Conservation (phyloP, 1,284 basidiomycete species). For the Schizophyllum amplum region DNA sequence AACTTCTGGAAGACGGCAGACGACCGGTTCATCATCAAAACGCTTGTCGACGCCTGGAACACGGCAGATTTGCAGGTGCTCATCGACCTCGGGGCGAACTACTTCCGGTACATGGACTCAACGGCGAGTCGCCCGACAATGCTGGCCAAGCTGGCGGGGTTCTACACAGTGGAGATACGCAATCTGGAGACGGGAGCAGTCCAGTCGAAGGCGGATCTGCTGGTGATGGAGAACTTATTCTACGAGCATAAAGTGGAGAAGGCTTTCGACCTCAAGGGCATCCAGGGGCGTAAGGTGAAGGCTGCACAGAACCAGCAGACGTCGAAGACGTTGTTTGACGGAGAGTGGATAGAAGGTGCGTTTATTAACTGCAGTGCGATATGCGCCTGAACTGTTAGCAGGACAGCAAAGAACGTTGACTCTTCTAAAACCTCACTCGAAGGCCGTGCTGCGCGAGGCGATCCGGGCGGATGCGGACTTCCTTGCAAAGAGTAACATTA, state of each 20-base stretch:
- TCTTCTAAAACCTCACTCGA: slow-evolving; percentile 63
- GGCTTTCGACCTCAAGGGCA: slow-evolving; percentile 76
- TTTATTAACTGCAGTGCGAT: slow-evolving; percentile 1
- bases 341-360: slow-evolving; percentile 73
- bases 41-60: slow-evolving; percentile 76
- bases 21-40: slow-evolving; percentile 74
- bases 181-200: slow-evolving; percentile 62
- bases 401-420: slow-evolving; percentile 58
- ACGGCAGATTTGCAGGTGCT: slow-evolving; percentile 78
- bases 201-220: slow-evolving; percentile 60
- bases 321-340: slow-evolving; percentile 63
- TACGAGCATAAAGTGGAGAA: slow-evolving; percentile 57
- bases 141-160: slow-evolving; percentile 70
- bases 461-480: slow-evolving; percentile 65
- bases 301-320: slow-evolving; percentile 21
- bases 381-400: slow-evolving; percentile 16
- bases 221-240: slow-evolving; percentile 81
- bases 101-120: slow-evolving; percentile 68
- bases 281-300: slow-evolving; percentile 64
- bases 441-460: slow-evolving; percentile 58
- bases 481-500: slow-evolving; percentile 65
- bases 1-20: slow-evolving; percentile 77
- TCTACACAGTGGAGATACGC: slow-evolving; percentile 68
- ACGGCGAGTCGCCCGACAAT: slow-evolving; percentile 59
- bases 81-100: slow-evolving; percentile 66